These are phyloP conservation scores for Henningerozyma blattae DNA, from an alignment of 805 yeast species.

Conservation along the genomic window DNA sequence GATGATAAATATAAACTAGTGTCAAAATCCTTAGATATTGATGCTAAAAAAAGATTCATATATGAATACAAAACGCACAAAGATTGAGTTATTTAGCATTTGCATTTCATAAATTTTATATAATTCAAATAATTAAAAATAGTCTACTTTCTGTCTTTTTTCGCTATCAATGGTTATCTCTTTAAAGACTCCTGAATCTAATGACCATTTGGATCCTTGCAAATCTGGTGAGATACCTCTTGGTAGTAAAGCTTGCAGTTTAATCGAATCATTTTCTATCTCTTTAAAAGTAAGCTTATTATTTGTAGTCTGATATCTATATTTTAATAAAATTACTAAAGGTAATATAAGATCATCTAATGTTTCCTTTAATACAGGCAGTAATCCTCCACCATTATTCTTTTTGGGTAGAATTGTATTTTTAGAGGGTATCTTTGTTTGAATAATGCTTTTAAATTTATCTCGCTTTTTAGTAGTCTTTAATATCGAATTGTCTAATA, in stretches of 20 bases:
- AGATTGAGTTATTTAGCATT: neutral
- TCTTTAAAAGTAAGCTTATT: constrained; percentile 18
- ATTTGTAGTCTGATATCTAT: constrained; percentile 20
- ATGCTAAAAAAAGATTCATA: constrained; percentile 34
- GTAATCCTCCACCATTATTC: constrained; percentile 4
- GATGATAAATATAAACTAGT: constrained; percentile 39
- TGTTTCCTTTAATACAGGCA: constrained; percentile 15
- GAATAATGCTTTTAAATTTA: constrained; percentile 4
- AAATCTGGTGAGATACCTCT: constrained; percentile 17
- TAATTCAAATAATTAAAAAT: neutral
- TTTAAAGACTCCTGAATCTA: constrained; percentile 5
- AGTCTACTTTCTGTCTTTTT: neutral
- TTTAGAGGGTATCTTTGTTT: constrained; percentile 1
- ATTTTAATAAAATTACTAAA: constrained; percentile 13
- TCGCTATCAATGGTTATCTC: neutral
- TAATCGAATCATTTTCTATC: constrained; percentile 8
- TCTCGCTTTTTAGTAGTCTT: constrained; percentile 6
- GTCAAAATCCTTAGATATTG: constrained; percentile 31
- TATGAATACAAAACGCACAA: constrained; percentile 6
- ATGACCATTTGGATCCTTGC: constrained; percentile 14
- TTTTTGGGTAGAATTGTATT: neutral
- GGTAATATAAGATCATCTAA: constrained; percentile 20
- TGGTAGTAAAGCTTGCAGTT: constrained; percentile 12
- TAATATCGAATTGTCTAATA: constrained; percentile 4
- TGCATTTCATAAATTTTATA: neutral